Evolutionary conservation across 352 stramenopile genomes (phyloP).

Genomic region (Globisporangium cystogenes): DNA sequence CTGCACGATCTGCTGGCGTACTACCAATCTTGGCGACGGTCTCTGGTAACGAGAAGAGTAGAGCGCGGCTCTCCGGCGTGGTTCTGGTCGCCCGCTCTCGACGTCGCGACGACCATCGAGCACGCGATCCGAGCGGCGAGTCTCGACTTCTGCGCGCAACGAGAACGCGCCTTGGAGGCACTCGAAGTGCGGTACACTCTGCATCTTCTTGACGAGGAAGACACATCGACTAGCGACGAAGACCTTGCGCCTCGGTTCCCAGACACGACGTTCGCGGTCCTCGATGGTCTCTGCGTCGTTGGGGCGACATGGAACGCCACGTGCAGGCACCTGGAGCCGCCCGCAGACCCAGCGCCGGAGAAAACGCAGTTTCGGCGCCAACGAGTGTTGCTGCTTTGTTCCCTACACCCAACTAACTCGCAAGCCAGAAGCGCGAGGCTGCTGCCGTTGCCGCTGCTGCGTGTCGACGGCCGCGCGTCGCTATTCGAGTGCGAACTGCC

Average conservation of each 20-base stretch:
- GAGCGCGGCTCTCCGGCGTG: not conserved
- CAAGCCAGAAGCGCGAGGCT: not conserved
- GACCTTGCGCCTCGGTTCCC: not conserved
- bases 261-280: constrained; percentile 6
- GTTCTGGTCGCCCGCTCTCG: constrained; percentile 8
- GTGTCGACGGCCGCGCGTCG: not conserved
- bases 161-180: not conserved
- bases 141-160: not conserved
- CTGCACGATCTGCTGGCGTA: constrained; percentile 6
- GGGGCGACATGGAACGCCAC: constrained; percentile 3
- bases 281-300: constrained; percentile 6
- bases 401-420: not conserved
- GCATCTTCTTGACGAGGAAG: not conserved
- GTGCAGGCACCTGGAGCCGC: not conserved
- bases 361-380: not conserved
- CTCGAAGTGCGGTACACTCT: constrained; percentile 1
- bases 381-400: not conserved
- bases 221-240: not conserved
- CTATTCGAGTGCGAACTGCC: constrained; percentile 5
- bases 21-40: not conserved
- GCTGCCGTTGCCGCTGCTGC: not conserved
- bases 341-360: not conserved
- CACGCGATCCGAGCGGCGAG: constrained; percentile 2
- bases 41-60: not conserved
- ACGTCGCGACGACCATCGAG: not conserved